These are phyloP conservation scores for Paramecium sonneborni DNA, from an alignment of 73 alveolate species.

Conservation along the genomic window DNA sequence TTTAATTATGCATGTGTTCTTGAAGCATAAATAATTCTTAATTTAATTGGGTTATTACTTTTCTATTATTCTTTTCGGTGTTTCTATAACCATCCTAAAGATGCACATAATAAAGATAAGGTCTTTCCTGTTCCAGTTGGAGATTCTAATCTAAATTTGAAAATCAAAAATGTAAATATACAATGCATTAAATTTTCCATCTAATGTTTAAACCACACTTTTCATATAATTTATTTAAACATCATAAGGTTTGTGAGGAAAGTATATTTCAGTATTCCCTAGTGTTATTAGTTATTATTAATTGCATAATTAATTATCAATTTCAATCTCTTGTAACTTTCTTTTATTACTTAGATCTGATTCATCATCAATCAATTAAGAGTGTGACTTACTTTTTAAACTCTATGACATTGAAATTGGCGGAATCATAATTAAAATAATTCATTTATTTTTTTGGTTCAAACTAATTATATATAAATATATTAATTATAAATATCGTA, in stretches of 20 bases:
- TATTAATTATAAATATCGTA: too few species aligned
- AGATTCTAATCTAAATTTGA: conserved; percentile 75
- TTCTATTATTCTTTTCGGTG: conserved; percentile 18
- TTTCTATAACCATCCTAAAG: conserved; percentile 69
- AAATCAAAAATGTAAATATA: not conserved
- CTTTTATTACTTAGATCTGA: not conserved
- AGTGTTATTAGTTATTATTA: not conserved
- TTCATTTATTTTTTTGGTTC: not conserved
- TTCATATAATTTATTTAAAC: conserved; percentile 19
- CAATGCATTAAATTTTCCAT: not conserved
- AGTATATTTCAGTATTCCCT: not conserved
- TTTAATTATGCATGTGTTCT: conserved; percentile 89
- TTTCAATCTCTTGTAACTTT: not conserved
- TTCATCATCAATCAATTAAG: not conserved
- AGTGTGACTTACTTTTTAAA: not conserved
- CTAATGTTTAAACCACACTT: not conserved
- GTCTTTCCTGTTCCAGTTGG: conserved; percentile 99
- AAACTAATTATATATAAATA: not conserved
- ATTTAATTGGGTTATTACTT: conserved; percentile 48
- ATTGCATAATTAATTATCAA: not conserved
- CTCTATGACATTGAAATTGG: not conserved
- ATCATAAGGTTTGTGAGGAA: conserved; percentile 19
- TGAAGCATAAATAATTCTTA: conserved; percentile 79
- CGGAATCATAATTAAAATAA: not conserved
- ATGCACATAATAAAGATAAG: conserved; percentile 85